These are phyloP conservation scores for Venturia effusa DNA, from an alignment of 2,329 filamentous ascomycete species.

Conservation along the genomic window DNA sequence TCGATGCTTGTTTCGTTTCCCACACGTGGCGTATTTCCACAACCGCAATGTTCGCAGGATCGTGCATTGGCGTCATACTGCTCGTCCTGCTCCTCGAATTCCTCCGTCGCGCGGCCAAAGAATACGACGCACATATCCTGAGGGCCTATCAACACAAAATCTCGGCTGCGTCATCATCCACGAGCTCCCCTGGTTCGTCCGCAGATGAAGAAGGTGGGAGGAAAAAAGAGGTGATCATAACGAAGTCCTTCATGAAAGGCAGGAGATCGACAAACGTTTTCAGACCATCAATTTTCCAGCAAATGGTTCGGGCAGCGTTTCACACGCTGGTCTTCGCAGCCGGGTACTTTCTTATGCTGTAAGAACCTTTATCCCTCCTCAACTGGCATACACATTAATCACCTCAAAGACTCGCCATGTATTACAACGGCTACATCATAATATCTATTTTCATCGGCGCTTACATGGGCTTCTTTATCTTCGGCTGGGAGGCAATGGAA, in stretches of 20 bases:
- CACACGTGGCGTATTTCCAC: slow-evolving; percentile 59
- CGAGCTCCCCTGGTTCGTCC: background rate
- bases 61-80: slow-evolving; percentile 67
- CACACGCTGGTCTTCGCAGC: slow-evolving; percentile 63
- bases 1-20: slow-evolving; percentile 62
- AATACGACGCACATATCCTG: slow-evolving; percentile 60
- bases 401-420: slow-evolving; percentile 40
- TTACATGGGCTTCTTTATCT: slow-evolving; percentile 61
- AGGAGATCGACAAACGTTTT: slow-evolving; percentile 15
- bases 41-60: slow-evolving; percentile 62
- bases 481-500: slow-evolving; percentile 50
- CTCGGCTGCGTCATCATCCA: background rate
- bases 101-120: slow-evolving; percentile 57
- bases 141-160: slow-evolving; percentile 34
- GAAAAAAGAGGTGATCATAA: background rate
- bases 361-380: background rate
- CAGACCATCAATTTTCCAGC: slow-evolving; percentile 52
- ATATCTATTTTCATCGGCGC: slow-evolving; percentile 71
- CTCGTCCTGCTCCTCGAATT: slow-evolving; percentile 63
- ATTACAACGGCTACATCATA: slow-evolving; percentile 62
- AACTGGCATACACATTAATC: background rate
- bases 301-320: slow-evolving; percentile 53
- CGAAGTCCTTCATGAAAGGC: background rate
- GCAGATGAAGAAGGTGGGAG: background rate
- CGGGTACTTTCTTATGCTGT: slow-evolving; percentile 69